Evolutionary conservation across 768 basidiomycete species (phyloP).

Genomic region (Hemileccinum impolitum): DNA sequence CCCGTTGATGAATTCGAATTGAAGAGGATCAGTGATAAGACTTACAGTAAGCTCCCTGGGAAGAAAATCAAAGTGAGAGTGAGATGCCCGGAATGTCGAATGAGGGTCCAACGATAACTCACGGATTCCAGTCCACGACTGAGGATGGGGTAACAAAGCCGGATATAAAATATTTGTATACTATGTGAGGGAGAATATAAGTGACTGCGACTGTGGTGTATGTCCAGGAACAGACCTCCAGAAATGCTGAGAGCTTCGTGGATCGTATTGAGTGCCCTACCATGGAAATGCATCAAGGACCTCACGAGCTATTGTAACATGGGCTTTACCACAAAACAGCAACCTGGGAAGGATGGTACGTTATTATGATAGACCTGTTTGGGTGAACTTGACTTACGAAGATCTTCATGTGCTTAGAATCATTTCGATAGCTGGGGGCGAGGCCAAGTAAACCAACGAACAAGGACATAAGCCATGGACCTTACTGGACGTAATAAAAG

Average conservation of each 20-base stretch:
- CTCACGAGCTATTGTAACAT: neutral
- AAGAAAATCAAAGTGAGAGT: too few species aligned
- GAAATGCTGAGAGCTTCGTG: constrained; percentile 9
- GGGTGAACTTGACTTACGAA: constrained; percentile 5
- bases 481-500: constrained; percentile 11
- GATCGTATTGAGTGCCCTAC: constrained; percentile 9
- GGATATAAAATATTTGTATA: constrained; percentile 7
- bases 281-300: neutral
- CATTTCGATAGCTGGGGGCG: constrained; percentile 7
- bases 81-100: too few species aligned
- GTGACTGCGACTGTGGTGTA: too few species aligned
- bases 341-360: constrained; percentile 1
- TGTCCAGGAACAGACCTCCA: constrained; percentile 12
- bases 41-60: constrained; percentile 10
- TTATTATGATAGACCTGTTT: neutral
- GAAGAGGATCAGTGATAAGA: neutral
- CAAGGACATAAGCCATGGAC: too few species aligned
- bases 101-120: too few species aligned
- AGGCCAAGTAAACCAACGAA: neutral
- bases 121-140: neutral
- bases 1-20: neutral
- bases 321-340: constrained; percentile 5
- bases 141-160: neutral
- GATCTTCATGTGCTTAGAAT: constrained; percentile 1
- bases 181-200: neutral